Conservation (phyloP, 768 basidiomycete genomes). For the Lyophyllum atratum region DNA sequence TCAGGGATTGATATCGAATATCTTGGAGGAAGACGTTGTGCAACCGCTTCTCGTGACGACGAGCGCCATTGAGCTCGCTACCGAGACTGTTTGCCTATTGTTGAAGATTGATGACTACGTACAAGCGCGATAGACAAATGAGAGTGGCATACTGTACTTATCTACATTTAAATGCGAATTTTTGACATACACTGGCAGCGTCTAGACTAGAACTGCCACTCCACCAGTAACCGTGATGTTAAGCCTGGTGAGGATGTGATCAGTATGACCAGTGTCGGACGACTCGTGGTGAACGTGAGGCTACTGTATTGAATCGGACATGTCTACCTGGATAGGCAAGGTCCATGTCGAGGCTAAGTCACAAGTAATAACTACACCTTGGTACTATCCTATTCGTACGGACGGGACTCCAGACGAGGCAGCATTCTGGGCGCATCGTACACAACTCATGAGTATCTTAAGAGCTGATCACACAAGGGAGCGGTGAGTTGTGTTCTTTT, state of each 20-base stretch:
- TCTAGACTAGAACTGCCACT: no score
- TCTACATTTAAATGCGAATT: not conserved
- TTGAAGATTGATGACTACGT: slow-evolving; percentile 96
- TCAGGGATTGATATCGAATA: slow-evolving; percentile 95
- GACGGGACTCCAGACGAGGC: not conserved
- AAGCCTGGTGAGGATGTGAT: no score
- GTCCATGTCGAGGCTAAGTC: no score
- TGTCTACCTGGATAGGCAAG: no score
- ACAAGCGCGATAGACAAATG: slow-evolving; percentile 50
- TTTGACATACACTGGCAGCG: not conserved
- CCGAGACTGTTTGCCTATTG: slow-evolving; percentile 96
- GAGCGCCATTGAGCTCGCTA: slow-evolving; percentile 91
- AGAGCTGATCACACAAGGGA: not conserved
- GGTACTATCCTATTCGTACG: no score
- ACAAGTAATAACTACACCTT: no score
- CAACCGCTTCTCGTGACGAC: slow-evolving; percentile 95
- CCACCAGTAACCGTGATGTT: no score
- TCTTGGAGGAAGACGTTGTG: slow-evolving; percentile 95
- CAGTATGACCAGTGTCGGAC: no score
- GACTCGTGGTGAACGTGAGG: no score
- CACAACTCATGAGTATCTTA: not conserved
- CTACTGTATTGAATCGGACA: no score
- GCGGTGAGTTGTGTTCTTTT: slow-evolving; percentile 7
- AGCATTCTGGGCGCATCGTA: no score
- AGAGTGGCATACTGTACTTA: not conserved